These are phyloP conservation scores for Allomyces macrogynus DNA, from an alignment of 192 early-diverging fungal species.

Conservation along the genomic window DNA sequence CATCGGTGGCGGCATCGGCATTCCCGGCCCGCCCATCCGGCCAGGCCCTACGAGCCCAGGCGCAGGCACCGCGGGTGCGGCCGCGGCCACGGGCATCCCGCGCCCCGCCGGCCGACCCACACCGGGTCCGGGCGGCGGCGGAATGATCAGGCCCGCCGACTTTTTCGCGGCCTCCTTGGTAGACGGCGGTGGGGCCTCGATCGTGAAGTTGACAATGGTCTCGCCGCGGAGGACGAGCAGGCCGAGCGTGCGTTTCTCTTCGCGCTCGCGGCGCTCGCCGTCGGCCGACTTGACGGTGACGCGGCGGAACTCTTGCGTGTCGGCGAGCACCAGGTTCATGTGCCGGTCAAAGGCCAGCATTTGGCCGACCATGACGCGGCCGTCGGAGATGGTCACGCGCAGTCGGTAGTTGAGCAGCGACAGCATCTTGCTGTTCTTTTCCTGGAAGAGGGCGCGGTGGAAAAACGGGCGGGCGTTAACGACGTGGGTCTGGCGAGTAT, in stretches of 20 bases:
- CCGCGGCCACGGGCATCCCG: too few species aligned
- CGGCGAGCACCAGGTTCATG: constrained; percentile 96
- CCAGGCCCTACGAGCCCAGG: too few species aligned
- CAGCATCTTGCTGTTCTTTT: constrained; percentile 73
- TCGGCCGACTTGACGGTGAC: constrained; percentile 54
- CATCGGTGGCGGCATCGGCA: too few species aligned
- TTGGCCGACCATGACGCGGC: constrained; percentile 79
- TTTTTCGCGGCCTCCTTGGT: constrained; percentile 14
- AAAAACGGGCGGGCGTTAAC: too few species aligned
- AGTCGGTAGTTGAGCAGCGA: constrained; percentile 85
- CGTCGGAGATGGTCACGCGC: constrained; percentile 75
- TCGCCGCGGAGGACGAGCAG: constrained; percentile 89
- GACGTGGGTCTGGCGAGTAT: too few species aligned
- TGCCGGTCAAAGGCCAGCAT: constrained; percentile 99
- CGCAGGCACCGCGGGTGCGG: too few species aligned
- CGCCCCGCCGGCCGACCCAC: too few species aligned
- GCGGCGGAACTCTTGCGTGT: constrained; percentile 91
- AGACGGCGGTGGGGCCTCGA: constrained; percentile 75
- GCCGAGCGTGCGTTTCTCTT: constrained; percentile 81
- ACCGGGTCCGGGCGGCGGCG: constrained; percentile 5
- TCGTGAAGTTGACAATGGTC: constrained; percentile 67
- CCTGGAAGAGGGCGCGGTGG: neutral
- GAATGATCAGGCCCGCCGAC: constrained; percentile 3
- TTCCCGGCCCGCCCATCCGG: too few species aligned
- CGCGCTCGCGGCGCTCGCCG: constrained; percentile 32